A percentile compares a stretch with the other conserved stretches of the same genome.
Conservation (phyloP, 2,329 filamentous ascomycete species). For the Ascochyta fabae region DNA sequence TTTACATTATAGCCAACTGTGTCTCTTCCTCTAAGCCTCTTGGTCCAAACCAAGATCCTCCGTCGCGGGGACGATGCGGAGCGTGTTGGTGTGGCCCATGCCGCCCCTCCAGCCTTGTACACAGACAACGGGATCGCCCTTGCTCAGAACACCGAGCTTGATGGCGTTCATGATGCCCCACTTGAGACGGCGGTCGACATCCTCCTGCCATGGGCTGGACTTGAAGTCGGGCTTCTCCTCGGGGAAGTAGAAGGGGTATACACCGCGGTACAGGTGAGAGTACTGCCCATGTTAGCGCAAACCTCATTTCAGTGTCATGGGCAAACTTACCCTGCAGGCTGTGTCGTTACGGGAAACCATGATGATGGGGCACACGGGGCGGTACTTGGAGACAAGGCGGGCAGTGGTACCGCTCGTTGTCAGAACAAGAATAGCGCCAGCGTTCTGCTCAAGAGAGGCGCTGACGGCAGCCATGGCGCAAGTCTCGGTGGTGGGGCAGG, state of each 20-base stretch:
- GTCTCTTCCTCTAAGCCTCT: conserved; percentile 47
- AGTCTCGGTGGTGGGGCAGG: conserved; percentile 87
- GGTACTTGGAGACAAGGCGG: conserved; percentile 96
- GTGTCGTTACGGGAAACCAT: conserved; percentile 92
- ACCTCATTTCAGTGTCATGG: not conserved
- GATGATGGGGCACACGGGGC: conserved; percentile 98
- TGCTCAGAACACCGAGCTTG: conserved; percentile 75
- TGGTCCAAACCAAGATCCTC: conserved; percentile 58
- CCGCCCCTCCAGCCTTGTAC: conserved; percentile 92
- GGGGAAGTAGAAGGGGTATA: conserved; percentile 95
- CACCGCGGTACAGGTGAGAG: conserved; percentile 93
- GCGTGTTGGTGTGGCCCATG: conserved; percentile 89
- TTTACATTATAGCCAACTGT: conserved; percentile 19
- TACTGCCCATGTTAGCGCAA: conserved; percentile 59
- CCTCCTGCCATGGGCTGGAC: conserved; percentile 95
- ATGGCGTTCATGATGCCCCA: conserved; percentile 92
- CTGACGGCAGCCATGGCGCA: conserved; percentile 97
- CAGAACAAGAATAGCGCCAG: conserved; percentile 92
- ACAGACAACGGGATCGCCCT: conserved; percentile 78
- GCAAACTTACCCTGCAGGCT: conserved; percentile 70
- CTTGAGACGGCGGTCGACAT: conserved; percentile 96
- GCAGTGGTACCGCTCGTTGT: conserved; percentile 96
- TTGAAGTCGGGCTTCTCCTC: conserved; percentile 94
- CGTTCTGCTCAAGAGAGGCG: conserved; percentile 93
- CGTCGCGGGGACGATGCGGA: conserved; percentile 59